Evolutionary conservation across 2,329 filamentous ascomycete species (phyloP), one percentile per base, ranked within the genome.

Genomic region (Dothistroma pini): DNA sequence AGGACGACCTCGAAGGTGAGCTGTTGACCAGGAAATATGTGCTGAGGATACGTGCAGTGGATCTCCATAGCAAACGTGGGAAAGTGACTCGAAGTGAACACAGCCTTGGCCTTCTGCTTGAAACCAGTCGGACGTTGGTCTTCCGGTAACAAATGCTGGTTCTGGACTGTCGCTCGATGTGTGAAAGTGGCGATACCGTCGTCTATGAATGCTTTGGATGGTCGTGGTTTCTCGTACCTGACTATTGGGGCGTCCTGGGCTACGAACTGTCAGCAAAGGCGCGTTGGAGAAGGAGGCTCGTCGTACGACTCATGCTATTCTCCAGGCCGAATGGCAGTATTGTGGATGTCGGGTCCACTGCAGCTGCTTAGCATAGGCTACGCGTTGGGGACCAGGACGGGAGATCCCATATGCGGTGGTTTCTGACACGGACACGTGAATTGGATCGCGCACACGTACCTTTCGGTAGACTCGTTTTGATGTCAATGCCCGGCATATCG

Each of bases 81-180:
- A 25, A 66, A 68, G 22, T 64, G 55, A 25, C 56, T 62, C 2
- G 66, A 64, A 6, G 57, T 63, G 50, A 68, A 66, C 14, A 66
- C 60, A 10, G 65, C 65, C 38, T 62, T 69, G 12, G 67, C 60
- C 35, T 67, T 69, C 54, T 65, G 56, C 34, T 66, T 64, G 53
- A 68, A 65, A 1, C 65, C 65, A 29, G 32, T 49, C 7, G 67
- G 66, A 6, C 67, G 65, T 21, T 64, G 38, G 14, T 61, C 60
- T 47, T 64, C 62, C 2, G 66, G 66, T 2, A 69, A 60, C 2
- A 70, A 59, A 16, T 64, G 41, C 21, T 67, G 60, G 44, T 63
- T 69, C 29, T 68, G 63, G 5, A 70, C 44, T 9, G 31, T 62
- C 4, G 56, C 56, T 29, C 47, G 56, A 8, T 65, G 57, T 7